These are phyloP conservation scores for Halophytophthora batemanensis DNA, from an alignment of 352 stramenopile species.

Conservation along the genomic window DNA sequence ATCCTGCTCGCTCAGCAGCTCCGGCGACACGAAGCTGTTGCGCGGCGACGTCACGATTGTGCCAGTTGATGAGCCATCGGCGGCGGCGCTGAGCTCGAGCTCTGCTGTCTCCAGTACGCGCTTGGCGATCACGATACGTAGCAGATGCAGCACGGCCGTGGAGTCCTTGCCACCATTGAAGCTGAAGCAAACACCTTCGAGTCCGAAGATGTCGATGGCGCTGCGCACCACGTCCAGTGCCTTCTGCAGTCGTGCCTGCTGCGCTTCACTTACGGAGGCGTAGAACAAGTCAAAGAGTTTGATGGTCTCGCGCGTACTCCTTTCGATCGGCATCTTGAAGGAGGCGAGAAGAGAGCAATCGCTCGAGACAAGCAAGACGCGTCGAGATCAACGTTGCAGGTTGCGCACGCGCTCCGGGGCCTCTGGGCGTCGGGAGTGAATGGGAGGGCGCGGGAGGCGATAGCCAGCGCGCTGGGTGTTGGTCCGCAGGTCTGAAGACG, in stretches of 20 bases:
- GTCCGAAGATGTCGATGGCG: constrained; percentile 76
- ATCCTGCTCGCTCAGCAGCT: constrained; percentile 46
- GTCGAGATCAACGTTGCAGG: background rate
- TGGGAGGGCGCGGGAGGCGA: too few species aligned
- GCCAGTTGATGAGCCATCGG: constrained; percentile 13
- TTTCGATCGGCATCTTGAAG: constrained; percentile 17
- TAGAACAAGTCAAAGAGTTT: constrained; percentile 68
- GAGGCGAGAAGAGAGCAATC: background rate
- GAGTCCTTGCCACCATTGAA: constrained; percentile 95
- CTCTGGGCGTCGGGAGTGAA: too few species aligned
- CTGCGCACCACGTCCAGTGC: constrained; percentile 73
- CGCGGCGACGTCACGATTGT: constrained; percentile 61
- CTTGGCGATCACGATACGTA: constrained; percentile 82
- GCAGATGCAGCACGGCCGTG: constrained; percentile 88
- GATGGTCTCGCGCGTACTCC: constrained; percentile 25
- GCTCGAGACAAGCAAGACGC: background rate
- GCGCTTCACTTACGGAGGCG: constrained; percentile 36
- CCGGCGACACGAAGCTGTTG: constrained; percentile 49
- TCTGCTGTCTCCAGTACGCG: constrained; percentile 48
- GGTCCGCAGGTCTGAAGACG: too few species aligned
- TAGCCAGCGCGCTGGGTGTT: too few species aligned
- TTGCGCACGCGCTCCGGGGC: too few species aligned
- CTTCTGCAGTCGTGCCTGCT: constrained; percentile 52
- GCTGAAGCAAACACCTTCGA: constrained; percentile 81
- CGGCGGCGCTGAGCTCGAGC: constrained; percentile 9